These are phyloP conservation scores for Candida nanaspora DNA, from an alignment of 805 yeast species.

Conservation along the genomic window DNA sequence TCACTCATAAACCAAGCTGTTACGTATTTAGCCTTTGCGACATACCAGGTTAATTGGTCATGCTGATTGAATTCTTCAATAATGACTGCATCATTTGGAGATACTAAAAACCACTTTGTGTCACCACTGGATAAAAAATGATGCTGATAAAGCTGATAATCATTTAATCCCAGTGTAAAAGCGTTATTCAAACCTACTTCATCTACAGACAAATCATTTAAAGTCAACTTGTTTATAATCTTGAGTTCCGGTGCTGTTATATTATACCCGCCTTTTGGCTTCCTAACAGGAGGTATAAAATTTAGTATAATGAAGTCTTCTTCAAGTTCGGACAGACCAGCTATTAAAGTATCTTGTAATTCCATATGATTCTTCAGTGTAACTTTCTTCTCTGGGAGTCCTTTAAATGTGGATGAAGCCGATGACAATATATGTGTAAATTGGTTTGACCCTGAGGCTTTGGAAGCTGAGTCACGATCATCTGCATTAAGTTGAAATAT, in stretches of 20 bases:
- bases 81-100: conserved; percentile 76
- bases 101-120: conserved; percentile 54
- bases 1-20: conserved; percentile 79
- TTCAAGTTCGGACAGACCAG: conserved; percentile 73
- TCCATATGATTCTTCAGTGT: conserved; percentile 42
- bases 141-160: conserved; percentile 59
- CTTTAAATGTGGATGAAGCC: conserved; percentile 46
- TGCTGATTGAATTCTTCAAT: conserved; percentile 62
- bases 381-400: conserved; percentile 33
- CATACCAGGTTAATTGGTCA: conserved; percentile 72
- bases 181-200: conserved; percentile 59
- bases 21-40: conserved; percentile 41
- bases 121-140: conserved; percentile 27
- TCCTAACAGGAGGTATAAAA: conserved; percentile 33
- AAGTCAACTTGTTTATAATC: conserved; percentile 54
- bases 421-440: conserved; percentile 39
- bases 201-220: conserved; percentile 73
- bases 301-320: conserved; percentile 59
- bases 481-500: conserved; percentile 12
- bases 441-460: conserved; percentile 3
- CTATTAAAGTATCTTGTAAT: conserved; percentile 46
- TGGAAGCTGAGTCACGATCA: conserved; percentile 1
- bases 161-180: conserved; percentile 65
- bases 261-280: conserved; percentile 8
- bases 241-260: conserved; percentile 56